These are phyloP conservation scores for Trichoderma afroharzianum DNA, from an alignment of 2,329 filamentous ascomycete genomes.

Conservation along the genomic window DNA sequence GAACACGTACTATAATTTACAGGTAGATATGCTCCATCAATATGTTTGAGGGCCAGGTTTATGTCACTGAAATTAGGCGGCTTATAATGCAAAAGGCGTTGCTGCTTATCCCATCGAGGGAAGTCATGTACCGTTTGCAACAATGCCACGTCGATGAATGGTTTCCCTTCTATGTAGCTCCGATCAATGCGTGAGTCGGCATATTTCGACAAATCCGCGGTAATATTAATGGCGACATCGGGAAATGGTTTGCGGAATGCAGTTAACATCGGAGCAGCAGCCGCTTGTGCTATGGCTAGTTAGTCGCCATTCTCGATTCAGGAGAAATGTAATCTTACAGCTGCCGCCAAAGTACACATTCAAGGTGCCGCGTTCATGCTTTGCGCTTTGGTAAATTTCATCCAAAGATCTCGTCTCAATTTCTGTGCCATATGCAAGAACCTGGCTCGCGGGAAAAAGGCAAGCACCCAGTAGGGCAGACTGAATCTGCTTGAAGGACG, in stretches of 20 bases:
- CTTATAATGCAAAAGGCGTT: conserved; percentile 10
- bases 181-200: conserved; percentile 6
- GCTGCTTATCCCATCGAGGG: conserved; percentile 1
- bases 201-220: conserved; percentile 2
- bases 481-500: neutral
- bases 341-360: conserved; percentile 3
- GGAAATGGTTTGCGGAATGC: neutral
- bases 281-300: neutral
- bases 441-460: neutral
- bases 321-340: neutral
- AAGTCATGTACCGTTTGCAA: conserved; percentile 10
- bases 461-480: neutral
- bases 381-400: neutral
- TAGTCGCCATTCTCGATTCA: neutral
- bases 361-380: neutral
- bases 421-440: neutral
- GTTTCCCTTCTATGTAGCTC: conserved; percentile 2
- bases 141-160: neutral
- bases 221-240: conserved; percentile 7
- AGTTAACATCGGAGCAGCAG: neutral
- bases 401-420: neutral
- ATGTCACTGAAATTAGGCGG: neutral
- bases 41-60: neutral
- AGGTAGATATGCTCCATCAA: neutral
- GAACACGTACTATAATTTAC: neutral